phyloP scores from a whole-genome alignment of 257 asterid species.

The Jacaranda copaia region DNA sequence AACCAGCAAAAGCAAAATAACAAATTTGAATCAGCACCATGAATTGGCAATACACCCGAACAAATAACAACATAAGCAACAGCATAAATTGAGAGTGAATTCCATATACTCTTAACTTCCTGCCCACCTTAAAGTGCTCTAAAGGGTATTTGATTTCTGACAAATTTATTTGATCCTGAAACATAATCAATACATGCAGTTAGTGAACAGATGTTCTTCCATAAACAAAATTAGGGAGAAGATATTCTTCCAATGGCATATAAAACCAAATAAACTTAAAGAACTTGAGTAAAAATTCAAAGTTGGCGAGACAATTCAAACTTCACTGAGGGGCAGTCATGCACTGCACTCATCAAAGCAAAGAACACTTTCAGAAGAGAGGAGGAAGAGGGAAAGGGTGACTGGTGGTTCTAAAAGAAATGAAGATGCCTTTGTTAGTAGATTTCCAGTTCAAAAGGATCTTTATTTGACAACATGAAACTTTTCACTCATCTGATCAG shows the following conservation, averaged over 20 bases:
- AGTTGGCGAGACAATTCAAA: slow-evolving; percentile 9
- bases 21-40: background rate
- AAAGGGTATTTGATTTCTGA: slow-evolving; percentile 86
- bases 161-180: slow-evolving; percentile 89
- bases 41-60: slow-evolving; percentile 10
- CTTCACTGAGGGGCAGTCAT: background rate
- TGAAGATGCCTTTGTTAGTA: background rate
- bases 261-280: slow-evolving; percentile 9
- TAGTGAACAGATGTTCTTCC: slow-evolving; percentile 31
- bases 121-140: slow-evolving; percentile 85
- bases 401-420: background rate
- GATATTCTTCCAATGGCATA: slow-evolving; percentile 14
- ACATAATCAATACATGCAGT: slow-evolving; percentile 44
- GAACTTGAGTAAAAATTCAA: background rate
- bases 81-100: slow-evolving; percentile 2
- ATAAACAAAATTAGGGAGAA: too few relatives aligned
- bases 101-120: slow-evolving; percentile 24
- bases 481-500: background rate
- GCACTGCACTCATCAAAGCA: slow-evolving; percentile 9
- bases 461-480: background rate
- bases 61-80: slow-evolving; percentile 8
- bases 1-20: slow-evolving; percentile 12
- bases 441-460: background rate
- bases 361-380: background rate
- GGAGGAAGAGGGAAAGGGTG: background rate